phyloP scores from a whole-genome alignment of 2,329 filamentous ascomycete genomes.

The Colletotrichum siamense region DNA sequence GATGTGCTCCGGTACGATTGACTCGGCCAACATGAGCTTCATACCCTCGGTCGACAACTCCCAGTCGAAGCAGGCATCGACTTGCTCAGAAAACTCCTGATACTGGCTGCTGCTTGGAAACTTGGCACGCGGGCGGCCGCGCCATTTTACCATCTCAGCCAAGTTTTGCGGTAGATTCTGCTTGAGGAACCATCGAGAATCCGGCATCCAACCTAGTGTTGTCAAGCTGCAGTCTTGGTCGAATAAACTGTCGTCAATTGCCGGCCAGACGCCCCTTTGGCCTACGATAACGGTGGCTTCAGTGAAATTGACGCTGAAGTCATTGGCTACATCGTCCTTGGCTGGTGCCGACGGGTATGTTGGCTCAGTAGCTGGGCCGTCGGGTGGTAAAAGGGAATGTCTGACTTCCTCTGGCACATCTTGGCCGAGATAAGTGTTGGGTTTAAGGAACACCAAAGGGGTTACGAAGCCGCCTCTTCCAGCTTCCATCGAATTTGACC shows the following conservation, averaged over 20 bases:
- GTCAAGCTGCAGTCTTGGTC: conserved; percentile 45
- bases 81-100: conserved; percentile 32
- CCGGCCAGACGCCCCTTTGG: conserved; percentile 36
- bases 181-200: conserved; percentile 37
- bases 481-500: not conserved
- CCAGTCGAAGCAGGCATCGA: conserved; percentile 49
- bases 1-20: conserved; percentile 38
- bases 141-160: conserved; percentile 35
- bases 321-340: not conserved
- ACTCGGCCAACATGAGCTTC: conserved; percentile 35
- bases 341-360: not conserved
- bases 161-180: conserved; percentile 35
- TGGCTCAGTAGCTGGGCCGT: not conserved
- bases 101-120: conserved; percentile 14
- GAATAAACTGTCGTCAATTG: conserved; percentile 36
- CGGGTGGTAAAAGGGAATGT: not conserved
- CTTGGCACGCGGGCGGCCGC: not conserved
- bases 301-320: conserved; percentile 4
- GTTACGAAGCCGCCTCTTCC: not conserved
- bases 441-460: conserved; percentile 38
- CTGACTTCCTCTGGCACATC: conserved; percentile 24
- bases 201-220: conserved; percentile 50
- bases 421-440: conserved; percentile 44
- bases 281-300: conserved; percentile 27
- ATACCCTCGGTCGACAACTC: conserved; percentile 46